Conservation (phyloP, 176 grass and related monocot species). For the Alopecurus myosuroides region DNA sequence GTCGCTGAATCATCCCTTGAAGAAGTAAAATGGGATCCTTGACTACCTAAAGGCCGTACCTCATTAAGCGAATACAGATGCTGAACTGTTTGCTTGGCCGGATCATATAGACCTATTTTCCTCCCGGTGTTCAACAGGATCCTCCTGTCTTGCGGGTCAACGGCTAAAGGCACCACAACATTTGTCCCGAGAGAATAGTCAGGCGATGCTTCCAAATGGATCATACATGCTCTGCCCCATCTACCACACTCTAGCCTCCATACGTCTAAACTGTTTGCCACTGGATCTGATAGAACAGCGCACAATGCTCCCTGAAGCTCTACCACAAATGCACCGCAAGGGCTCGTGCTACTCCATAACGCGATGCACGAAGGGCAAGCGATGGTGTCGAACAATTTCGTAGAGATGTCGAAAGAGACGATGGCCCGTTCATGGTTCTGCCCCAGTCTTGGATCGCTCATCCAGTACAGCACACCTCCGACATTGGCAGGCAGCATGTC, state of each 20-base stretch:
- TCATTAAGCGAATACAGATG: neutral
- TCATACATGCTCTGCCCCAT: neutral
- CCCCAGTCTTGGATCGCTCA: neutral
- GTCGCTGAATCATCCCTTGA: neutral
- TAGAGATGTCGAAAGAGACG: neutral
- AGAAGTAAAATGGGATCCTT: too few relatives aligned
- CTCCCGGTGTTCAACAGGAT: neutral
- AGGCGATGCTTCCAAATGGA: neutral
- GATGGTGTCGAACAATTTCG: neutral
- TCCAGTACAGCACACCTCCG: neutral
- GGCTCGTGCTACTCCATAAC: neutral
- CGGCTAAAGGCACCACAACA: neutral
- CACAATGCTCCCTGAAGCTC: neutral
- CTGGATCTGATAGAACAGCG: neutral
- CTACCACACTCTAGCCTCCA: constrained; percentile 7
- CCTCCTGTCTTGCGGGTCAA: neutral
- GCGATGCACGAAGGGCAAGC: neutral
- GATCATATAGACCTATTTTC: neutral
- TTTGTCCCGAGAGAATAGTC: neutral
- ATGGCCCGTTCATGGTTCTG: neutral
- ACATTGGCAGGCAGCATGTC: constrained; percentile 13
- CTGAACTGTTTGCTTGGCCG: neutral
- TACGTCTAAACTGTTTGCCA: neutral
- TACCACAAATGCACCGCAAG: neutral
- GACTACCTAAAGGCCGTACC: neutral